Base-by-base conservation (phyloP, 352 stramenopile species). In the Globisporangium iwayamae region DNA sequence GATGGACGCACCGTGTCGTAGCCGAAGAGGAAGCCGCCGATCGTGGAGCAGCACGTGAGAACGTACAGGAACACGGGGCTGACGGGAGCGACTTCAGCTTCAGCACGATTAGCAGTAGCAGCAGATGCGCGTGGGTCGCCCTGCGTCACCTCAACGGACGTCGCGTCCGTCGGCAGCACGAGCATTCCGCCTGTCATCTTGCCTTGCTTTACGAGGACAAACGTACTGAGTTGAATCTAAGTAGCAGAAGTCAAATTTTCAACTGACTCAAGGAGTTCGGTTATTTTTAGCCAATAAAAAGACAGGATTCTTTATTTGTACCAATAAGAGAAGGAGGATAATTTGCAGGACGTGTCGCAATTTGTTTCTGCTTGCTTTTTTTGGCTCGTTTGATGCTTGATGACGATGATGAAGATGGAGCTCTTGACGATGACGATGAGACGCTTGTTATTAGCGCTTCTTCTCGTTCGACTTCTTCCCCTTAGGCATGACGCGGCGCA, bases 21-120 rank as follows among this genome's bases (percentile, higher is more conserved):
- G 62, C 84, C 84, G 58, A 93, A 93, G 45, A 93, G 68, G 62
- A 93, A 93, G 47, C 84, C 84, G 55, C 84, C 84, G 57, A 90
- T 80, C 14, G 84, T 89, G 20, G 84, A 87, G 63, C 79, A 88
- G 50, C 74, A 66, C 50, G 79, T 93, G 39, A 93, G 81, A 32
- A 90, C 56, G 41, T 85, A 87, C 9, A 92, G 69, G 34, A 78
- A 72, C 11, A 63, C 32, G 10, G 67, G 60, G 16, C 67, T 84
- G 3, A 43, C 47, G 4, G 61, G 36, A 8, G 30, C 2, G 0
- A 38, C 34, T 38, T 38, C 34, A 38, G 34, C 6, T 38, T 10
- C 46, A 45, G 2, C 58, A 38, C 2, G 30, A 39, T 28, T 50
- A 22, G 38, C 25, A 22, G 10, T 14, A 30, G 22, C 5, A 25